Evolutionary conservation across 2,329 filamentous ascomycete species (phyloP), one percentile per base, ranked within the genome.

Genomic region (Sporothrix dimorphospora): DNA sequence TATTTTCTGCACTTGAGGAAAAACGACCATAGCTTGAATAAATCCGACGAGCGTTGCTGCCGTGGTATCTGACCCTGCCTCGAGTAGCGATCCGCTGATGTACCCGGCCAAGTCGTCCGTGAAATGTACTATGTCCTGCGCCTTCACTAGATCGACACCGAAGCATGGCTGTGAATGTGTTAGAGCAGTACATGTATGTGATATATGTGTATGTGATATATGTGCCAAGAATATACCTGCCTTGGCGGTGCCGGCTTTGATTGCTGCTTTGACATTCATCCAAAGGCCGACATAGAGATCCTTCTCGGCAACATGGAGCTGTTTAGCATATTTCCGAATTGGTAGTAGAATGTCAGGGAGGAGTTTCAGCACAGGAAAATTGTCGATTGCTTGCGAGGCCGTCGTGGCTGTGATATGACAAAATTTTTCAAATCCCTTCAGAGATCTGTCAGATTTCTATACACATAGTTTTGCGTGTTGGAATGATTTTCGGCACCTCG

Each of bases 41-140:
- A 82, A 81, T 2, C n/a, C 80, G 38, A 80, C 76, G 9, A 86
- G 79, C 0, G 79, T 81, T 57, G 77, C 76, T n/a, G 80, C 79
- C 3, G 81, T 83, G 4, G 84, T 86, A 75, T 83, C 85, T 7
- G 81, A 81, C n/a, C 79, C 83, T 11, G 78, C 82, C 63, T 81
- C 80, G 19, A 82, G 79, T 0, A 81, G 76, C 0, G 79, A 78
- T 38, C 81, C 80, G 0, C 77, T 76, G 49, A 80, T 78, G 67
- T 80, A 81, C 12, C 74, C 70, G 53, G 77, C 76, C 67, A 78
- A 71, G 11, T 76, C 77, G 57, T 82, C 80, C 1, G 72, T 75
- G 68, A 81, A 76, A 8, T 74, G 74, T 69, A 78, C 75, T 14
- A 69, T 27, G 71, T 76, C 75, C 67, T 78, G 76, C 7, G 73